Evolutionary conservation across 192 early-diverging fungal species (phyloP).

Genomic region (Fimicolochytrium jonesii): DNA sequence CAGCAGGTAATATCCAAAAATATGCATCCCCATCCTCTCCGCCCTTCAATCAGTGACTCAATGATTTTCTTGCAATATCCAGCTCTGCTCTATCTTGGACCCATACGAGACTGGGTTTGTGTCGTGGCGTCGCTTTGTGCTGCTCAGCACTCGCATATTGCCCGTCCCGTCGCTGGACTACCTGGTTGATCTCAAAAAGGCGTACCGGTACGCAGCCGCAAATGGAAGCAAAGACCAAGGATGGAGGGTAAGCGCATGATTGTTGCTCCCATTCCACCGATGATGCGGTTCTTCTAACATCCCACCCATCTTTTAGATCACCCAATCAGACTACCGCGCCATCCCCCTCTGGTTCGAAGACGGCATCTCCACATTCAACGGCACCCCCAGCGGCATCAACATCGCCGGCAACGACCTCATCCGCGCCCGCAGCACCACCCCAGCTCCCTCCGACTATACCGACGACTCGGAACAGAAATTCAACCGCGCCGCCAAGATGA

Average conservation of each 20-base stretch:
- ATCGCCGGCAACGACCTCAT: too few relatives aligned
- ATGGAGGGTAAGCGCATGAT: not conserved
- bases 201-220: not conserved
- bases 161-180: conserved; percentile 30
- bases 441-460: too few relatives aligned
- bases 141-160: conserved; percentile 36
- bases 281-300: not conserved
- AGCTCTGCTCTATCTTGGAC: conserved; percentile 37
- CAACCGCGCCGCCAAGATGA: conserved; percentile 45
- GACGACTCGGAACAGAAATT: conserved; percentile 33
- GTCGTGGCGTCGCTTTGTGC: conserved; percentile 45
- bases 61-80: not conserved
- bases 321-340: conserved; percentile 33
- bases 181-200: conserved; percentile 2
- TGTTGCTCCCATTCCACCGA: not conserved
- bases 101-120: conserved; percentile 54
- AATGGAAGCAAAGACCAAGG: not conserved
- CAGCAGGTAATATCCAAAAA: conserved; percentile 36
- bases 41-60: not conserved
- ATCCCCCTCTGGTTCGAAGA: conserved; percentile 53
- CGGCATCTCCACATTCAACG: too few relatives aligned
- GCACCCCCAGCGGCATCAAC: too few relatives aligned
- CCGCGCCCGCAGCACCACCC: too few relatives aligned
- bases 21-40: not conserved
- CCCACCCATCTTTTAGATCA: conserved; percentile 17